phyloP scores from a whole-genome alignment of 176 grass and related monocot species.

The Eleusine indica region DNA sequence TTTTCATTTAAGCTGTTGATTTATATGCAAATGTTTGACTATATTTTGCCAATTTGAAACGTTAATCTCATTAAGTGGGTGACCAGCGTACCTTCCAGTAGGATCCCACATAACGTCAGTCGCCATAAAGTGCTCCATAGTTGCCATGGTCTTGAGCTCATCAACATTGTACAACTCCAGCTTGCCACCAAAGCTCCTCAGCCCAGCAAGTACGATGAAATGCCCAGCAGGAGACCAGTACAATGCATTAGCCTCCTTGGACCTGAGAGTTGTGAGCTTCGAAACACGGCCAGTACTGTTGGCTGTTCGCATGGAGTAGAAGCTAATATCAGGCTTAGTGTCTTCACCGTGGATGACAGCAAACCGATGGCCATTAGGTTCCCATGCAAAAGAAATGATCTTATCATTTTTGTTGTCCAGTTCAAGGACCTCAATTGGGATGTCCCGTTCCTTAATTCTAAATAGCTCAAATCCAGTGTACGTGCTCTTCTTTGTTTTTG shows the following conservation, averaged over 20 bases:
- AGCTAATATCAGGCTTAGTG: conserved; percentile 76
- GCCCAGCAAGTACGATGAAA: conserved; percentile 83
- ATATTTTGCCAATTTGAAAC: too few species aligned
- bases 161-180: conserved; percentile 94
- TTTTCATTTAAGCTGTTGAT: background rate
- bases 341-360: conserved; percentile 90
- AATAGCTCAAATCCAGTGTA: conserved; percentile 92
- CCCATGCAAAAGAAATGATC: conserved; percentile 95
- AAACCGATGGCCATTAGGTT: conserved; percentile 89
- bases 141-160: conserved; percentile 88
- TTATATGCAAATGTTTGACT: background rate
- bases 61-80: background rate
- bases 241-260: conserved; percentile 71
- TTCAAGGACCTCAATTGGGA: conserved; percentile 95
- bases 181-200: conserved; percentile 87
- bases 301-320: conserved; percentile 72
- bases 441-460: conserved; percentile 87
- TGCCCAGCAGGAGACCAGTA: conserved; percentile 62
- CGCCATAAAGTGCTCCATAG: conserved; percentile 93
- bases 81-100: conserved; percentile 65
- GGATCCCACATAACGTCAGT: conserved; percentile 96
- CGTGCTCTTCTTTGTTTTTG: conserved; percentile 96
- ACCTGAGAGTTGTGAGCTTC: conserved; percentile 83
- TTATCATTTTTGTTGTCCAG: conserved; percentile 97
- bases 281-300: conserved; percentile 59